Evolutionary conservation across 2,329 filamentous ascomycete genomes (phyloP).

Genomic region (Pseudogymnoascus destructans): DNA sequence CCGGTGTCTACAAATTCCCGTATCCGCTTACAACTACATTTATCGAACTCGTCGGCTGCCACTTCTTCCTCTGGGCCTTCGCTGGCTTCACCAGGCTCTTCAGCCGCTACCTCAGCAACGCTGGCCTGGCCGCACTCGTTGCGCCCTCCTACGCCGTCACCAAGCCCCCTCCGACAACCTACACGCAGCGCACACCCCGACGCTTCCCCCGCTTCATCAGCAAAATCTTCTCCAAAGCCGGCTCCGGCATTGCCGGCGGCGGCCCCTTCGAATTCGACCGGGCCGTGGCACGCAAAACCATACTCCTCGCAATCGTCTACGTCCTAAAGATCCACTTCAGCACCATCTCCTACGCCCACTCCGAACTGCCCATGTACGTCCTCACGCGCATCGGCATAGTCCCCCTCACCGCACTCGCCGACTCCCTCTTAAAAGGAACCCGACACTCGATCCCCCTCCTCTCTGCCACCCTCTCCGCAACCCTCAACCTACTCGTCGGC

Average conservation of each 20-base stretch:
- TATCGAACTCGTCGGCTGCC: conserved; percentile 37
- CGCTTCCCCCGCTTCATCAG: conserved; percentile 19
- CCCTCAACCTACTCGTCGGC: conserved; percentile 37
- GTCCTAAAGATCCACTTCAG: conserved; percentile 37
- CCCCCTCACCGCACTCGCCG: conserved; percentile 36
- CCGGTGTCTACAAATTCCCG: conserved; percentile 37
- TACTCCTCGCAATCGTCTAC: conserved; percentile 37
- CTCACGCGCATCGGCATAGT: conserved; percentile 38
- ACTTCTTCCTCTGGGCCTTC: conserved; percentile 33
- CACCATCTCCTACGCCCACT: conserved; percentile 41
- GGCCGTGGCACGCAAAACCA: conserved; percentile 33
- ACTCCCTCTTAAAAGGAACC: conserved; percentile 33
- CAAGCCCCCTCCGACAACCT: conserved; percentile 27
- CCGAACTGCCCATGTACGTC: conserved; percentile 38
- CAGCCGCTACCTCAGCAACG: conserved; percentile 27
- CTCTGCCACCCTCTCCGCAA: conserved; percentile 36
- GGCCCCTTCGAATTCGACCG: conserved; percentile 40
- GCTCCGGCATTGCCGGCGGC: conserved; percentile 38
- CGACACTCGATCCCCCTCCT: conserved; percentile 35
- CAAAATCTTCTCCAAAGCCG: conserved; percentile 24
- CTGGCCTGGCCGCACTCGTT: conserved; percentile 30
- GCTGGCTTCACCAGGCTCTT: conserved; percentile 36
- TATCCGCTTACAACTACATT: conserved; percentile 39
- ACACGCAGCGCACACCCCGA: conserved; percentile 21
- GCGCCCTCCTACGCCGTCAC: conserved; percentile 26